Evolutionary conservation across 495 filamentous ascomycete genomes (phyloP).

Genomic region (Penicillium simplicissimum): DNA sequence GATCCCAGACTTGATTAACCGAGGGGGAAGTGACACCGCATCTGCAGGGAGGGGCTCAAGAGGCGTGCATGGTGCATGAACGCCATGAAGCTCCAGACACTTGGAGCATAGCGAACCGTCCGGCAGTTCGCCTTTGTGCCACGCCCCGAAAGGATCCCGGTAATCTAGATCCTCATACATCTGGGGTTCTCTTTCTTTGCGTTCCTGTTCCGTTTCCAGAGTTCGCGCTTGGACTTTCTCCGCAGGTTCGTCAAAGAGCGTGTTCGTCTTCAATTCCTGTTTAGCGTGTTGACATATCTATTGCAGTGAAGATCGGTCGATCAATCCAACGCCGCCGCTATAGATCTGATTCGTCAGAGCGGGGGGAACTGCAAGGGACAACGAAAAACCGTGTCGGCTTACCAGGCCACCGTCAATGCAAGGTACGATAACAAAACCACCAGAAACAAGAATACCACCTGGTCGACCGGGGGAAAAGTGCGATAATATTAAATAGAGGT

Average conservation of each 20-base stretch:
- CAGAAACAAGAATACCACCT: neutral
- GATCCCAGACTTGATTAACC: slow-evolving; percentile 23
- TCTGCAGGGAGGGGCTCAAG: slow-evolving; percentile 22
- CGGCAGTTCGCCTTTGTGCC: slow-evolving; percentile 21
- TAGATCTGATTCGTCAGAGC: slow-evolving; percentile 24
- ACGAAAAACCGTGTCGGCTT: slow-evolving; percentile 10
- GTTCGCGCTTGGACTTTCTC: neutral
- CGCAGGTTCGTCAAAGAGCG: slow-evolving; percentile 3
- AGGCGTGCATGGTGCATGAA: slow-evolving; percentile 24
- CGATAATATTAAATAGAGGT: slow-evolving; percentile 2
- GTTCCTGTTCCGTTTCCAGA: neutral
- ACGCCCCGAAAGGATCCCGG: slow-evolving; percentile 15
- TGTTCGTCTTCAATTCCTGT: slow-evolving; percentile 12
- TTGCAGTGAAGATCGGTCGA: slow-evolving; percentile 16
- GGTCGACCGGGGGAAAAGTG: neutral
- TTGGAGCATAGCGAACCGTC: slow-evolving; percentile 25
- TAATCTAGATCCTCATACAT: slow-evolving; percentile 17
- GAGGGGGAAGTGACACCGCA: slow-evolving; percentile 26
- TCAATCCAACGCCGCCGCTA: slow-evolving; percentile 20
- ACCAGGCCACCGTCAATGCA: slow-evolving; percentile 20
- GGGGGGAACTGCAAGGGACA: slow-evolving; percentile 23
- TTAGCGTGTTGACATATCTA: slow-evolving; percentile 26
- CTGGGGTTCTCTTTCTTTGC: neutral
- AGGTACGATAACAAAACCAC: slow-evolving; percentile 16
- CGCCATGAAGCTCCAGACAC: slow-evolving; percentile 17